Conservation (phyloP, 2,329 filamentous ascomycete genomes). For the Triangularia verruculosa region DNA sequence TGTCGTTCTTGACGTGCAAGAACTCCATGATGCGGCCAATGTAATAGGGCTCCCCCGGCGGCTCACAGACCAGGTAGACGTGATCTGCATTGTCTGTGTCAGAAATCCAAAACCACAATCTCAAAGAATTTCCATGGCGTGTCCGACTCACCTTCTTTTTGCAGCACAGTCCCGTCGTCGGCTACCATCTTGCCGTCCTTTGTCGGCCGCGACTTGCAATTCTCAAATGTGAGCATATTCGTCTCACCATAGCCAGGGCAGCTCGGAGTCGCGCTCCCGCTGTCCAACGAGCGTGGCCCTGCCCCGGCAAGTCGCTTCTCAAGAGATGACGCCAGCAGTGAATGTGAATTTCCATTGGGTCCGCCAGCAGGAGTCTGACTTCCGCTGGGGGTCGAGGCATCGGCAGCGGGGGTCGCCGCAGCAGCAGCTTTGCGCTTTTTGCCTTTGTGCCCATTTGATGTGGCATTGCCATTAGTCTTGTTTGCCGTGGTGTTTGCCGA, state of each 20-base stretch:
- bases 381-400: slow-evolving; percentile 36
- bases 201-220: slow-evolving; percentile 58
- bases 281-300: slow-evolving; percentile 18
- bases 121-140: not conserved
- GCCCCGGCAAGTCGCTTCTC: slow-evolving; percentile 32
- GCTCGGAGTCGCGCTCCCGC: slow-evolving; percentile 28
- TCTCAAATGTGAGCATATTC: slow-evolving; percentile 87
- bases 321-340: slow-evolving; percentile 19
- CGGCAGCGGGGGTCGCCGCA: slow-evolving; percentile 45
- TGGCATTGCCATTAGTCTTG: slow-evolving; percentile 43
- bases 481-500: slow-evolving; percentile 31
- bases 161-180: slow-evolving; percentile 83
- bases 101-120: slow-evolving; percentile 15
- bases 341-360: slow-evolving; percentile 15
- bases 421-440: slow-evolving; percentile 78
- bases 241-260: slow-evolving; percentile 55
- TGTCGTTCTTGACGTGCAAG: slow-evolving; percentile 74
- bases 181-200: slow-evolving; percentile 77
- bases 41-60: slow-evolving; percentile 96
- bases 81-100: slow-evolving; percentile 52
- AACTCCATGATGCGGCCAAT: slow-evolving; percentile 98
- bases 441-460: slow-evolving; percentile 39
- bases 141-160: slow-evolving; percentile 72
- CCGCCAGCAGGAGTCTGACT: slow-evolving; percentile 28
- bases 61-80: slow-evolving; percentile 95